phyloP scores from a whole-genome alignment of 305 asterid species.

The Solanum chacoense region DNA sequence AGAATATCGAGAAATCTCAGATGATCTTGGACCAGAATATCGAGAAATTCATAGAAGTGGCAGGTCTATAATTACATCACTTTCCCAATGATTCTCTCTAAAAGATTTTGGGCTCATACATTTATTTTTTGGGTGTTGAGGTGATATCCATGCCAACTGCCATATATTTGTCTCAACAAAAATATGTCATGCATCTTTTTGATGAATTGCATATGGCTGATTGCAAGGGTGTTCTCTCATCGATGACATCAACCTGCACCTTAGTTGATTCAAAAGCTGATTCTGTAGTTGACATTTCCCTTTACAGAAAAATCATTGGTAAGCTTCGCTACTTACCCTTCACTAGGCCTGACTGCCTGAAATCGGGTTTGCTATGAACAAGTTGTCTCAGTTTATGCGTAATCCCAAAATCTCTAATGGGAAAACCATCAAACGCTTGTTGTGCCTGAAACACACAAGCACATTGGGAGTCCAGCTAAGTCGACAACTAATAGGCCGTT shows the following conservation, averaged over 20 bases:
- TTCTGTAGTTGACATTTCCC: background rate
- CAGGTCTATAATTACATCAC: background rate
- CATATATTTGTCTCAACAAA: background rate
- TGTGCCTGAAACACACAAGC: background rate
- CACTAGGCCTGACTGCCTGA: background rate
- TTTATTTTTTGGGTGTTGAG: background rate
- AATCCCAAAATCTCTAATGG: background rate
- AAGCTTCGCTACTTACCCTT: background rate
- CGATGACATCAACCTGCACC: background rate
- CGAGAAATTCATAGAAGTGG: background rate
- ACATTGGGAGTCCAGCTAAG: background rate
- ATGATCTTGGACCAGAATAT: background rate
- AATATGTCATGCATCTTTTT: background rate
- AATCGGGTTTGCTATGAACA: background rate
- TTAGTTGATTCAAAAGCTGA: background rate
- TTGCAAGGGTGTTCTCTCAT: background rate
- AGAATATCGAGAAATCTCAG: no score
- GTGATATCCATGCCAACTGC: background rate
- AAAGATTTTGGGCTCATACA: background rate
- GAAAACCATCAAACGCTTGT: background rate
- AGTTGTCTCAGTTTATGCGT: background rate
- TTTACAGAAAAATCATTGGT: background rate
- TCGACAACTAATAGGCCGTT: background rate
- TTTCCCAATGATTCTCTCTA: background rate
- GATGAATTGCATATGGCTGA: background rate